These are phyloP conservation scores for Aspergillus nomiae DNA, from an alignment of 2,329 filamentous ascomycete genomes.

Conservation along the genomic window DNA sequence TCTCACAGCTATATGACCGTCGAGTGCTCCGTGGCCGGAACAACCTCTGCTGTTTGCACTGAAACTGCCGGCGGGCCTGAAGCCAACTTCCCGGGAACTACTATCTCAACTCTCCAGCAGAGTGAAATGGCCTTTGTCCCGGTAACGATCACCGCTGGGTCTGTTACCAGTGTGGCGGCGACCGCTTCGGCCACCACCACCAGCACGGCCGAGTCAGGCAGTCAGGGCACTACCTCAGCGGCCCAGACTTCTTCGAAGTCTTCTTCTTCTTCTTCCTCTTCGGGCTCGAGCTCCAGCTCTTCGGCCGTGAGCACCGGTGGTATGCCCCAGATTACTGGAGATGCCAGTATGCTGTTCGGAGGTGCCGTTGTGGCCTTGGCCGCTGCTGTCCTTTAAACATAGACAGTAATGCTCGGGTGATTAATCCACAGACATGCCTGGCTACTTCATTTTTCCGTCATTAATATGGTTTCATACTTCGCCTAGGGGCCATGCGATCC, in stretches of 20 bases:
- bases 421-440: background rate
- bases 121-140: conserved; percentile 16
- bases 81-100: conserved; percentile 18
- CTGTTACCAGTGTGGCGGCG: conserved; percentile 9
- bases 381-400: background rate
- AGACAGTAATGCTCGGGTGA: no score
- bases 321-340: conserved; percentile 1
- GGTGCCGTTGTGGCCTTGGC: conserved; percentile 6
- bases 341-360: conserved; percentile 10
- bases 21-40: conserved; percentile 21
- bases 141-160: conserved; percentile 26
- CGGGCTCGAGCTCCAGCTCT: background rate
- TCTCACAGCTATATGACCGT: conserved; percentile 16
- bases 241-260: background rate
- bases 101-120: conserved; percentile 9
- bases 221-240: background rate
- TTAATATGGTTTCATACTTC: background rate
- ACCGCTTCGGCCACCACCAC: conserved; percentile 7
- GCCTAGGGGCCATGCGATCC: background rate
- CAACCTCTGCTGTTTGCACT: conserved; percentile 20
- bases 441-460: background rate
- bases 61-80: conserved; percentile 14
- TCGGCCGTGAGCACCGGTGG: conserved; percentile 10
- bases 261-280: background rate
- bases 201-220: background rate